Base-by-base conservation (phyloP, 352 stramenopile species). In the Globisporangium echinulatum region DNA sequence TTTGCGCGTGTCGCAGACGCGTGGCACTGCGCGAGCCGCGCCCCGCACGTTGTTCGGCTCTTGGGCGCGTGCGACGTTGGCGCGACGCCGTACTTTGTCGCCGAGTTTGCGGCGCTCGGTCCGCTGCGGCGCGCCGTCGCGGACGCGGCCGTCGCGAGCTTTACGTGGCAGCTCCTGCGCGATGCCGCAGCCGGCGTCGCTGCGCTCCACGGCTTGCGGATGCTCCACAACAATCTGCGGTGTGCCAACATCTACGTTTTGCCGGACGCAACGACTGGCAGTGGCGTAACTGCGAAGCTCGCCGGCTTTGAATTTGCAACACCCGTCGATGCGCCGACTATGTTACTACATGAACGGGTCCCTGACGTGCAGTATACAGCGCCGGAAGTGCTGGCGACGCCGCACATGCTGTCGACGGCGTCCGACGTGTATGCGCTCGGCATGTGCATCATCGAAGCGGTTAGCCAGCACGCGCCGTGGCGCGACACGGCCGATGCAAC, bases 361-460 rank as follows among this genome's bases (percentile, higher is more conserved):
- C 14, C n/a, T 63, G 9, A 37, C 57, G 33, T 72, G 58, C 57
- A 68, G 25, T 33, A 33, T 33, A 33, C 64, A 58, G 64, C 64
- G n/a, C 60, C 60, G 0, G 64, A 68, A 36, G 39, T 43, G 39
- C 39, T 43, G 7, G 39, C 39, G 39, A 43, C 7, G 39, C 7
- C 39, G 39, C 39, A 11, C 7, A 13, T 11, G 39, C 39, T 11
- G 39, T 43, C 39, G 25, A 33, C 25, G 25, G 25, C 39, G 39
- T 43, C 39, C 39, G 7, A 81, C n/a, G 50, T 81, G 9, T 81
- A 71, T 50, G 59, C 64, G 5, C 69, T 81, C 33, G 72, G 72
- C 37, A 74, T 78, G 68, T 78, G 70, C 48, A 71, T 79, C 33
- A 57, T 71, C 25, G 72, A 82, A 40, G 70, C 70, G 0, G 64